These are phyloP conservation scores for Chamaecyparis obtusa DNA, from an alignment of 75 land plant species.

Conservation along the genomic window DNA sequence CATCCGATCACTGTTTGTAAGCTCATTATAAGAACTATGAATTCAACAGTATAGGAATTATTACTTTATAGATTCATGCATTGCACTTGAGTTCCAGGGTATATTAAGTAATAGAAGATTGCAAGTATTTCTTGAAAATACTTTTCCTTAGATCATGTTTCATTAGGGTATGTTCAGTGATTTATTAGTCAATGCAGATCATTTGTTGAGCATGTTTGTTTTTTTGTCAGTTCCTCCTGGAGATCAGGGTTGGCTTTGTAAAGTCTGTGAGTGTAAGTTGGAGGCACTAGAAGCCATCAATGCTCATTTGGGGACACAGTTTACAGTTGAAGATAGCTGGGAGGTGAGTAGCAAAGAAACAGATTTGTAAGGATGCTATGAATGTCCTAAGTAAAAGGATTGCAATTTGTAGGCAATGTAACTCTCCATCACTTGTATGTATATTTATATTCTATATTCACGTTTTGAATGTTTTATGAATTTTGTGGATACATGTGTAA, in stretches of 20 bases:
- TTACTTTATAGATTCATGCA: background rate
- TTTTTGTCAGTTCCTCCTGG: constrained; percentile 69
- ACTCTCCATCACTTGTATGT: background rate
- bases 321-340: constrained; percentile 56
- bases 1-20: background rate
- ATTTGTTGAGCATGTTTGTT: constrained; percentile 1
- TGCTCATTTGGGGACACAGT: constrained; percentile 77
- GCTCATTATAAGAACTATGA: background rate
- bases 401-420: background rate
- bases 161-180: background rate
- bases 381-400: background rate
- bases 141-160: background rate
- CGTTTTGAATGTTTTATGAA: background rate
- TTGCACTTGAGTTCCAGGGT: background rate
- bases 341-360: constrained; percentile 45
- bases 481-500: constrained; percentile 8
- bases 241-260: constrained; percentile 92
- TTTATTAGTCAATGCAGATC: background rate
- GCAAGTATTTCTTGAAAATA: background rate
- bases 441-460: background rate
- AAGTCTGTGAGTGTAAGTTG: constrained; percentile 67
- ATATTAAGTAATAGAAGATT: background rate
- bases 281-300: constrained; percentile 71
- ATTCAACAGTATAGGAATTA: background rate
- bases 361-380: background rate